Conservation (phyloP, 1,284 basidiomycete genomes). For the Moniliophthora roreri region DNA sequence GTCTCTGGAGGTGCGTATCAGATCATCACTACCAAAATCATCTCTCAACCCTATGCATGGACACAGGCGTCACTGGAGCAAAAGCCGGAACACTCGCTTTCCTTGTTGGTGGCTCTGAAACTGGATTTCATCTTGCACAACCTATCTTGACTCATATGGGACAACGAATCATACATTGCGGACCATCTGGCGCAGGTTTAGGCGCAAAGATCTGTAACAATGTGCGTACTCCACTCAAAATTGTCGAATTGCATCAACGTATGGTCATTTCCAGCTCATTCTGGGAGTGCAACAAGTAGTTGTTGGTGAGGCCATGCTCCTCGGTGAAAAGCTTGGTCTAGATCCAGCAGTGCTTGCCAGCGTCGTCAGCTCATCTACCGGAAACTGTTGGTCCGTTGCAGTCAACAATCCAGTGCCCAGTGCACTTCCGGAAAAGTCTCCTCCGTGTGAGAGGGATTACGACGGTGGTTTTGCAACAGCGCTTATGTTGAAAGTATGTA, state of each 20-base stretch:
- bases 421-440: conserved; percentile 67
- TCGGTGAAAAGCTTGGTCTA: conserved; percentile 77
- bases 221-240: too few species aligned
- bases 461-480: conserved; percentile 84
- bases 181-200: conserved; percentile 81
- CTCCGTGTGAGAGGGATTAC: conserved; percentile 83
- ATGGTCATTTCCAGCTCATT: too few species aligned
- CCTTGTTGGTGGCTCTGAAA: conserved; percentile 78
- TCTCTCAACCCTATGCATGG: neutral
- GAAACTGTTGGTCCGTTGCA: conserved; percentile 80
- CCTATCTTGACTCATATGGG: conserved; percentile 79
- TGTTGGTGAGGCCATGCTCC: conserved; percentile 82
- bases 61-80: conserved; percentile 77
- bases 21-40: conserved; percentile 5
- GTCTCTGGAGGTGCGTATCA: conserved; percentile 77
- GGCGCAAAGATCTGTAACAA: conserved; percentile 91
- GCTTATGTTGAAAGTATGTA: conserved; percentile 78
- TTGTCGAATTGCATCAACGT: too few species aligned
- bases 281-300: conserved; percentile 79
- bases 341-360: conserved; percentile 73
- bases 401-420: conserved; percentile 87
- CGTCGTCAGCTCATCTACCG: conserved; percentile 84
- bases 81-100: conserved; percentile 86
- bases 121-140: conserved; percentile 59
- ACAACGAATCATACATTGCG: conserved; percentile 79